Conservation (phyloP, 495 filamentous ascomycete species). For the Lophiostoma macrostomum region DNA sequence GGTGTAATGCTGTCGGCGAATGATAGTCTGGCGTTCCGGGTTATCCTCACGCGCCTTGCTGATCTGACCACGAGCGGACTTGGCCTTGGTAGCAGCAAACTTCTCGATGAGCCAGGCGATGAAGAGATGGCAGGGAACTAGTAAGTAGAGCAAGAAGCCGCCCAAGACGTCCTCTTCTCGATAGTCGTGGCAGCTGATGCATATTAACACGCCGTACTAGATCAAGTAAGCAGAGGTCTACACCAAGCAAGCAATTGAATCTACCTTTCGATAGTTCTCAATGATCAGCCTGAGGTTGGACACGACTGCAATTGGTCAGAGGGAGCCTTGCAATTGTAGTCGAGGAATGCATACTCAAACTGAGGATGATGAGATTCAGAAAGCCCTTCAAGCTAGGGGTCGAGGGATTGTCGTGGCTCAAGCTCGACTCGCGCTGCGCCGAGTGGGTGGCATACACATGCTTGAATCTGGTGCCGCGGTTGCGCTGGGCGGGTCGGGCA, state of each 20-base stretch:
- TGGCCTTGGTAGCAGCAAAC: slow-evolving; percentile 72
- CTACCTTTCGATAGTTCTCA: slow-evolving; percentile 93
- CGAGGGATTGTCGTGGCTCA: slow-evolving; percentile 73
- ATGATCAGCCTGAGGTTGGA: slow-evolving; percentile 91
- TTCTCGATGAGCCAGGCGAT: slow-evolving; percentile 85
- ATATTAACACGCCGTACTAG: slow-evolving; percentile 91
- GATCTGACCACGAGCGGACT: slow-evolving; percentile 57
- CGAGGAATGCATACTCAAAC: slow-evolving; percentile 53
- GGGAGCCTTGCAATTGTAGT: background rate
- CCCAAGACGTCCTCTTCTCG: slow-evolving; percentile 71
- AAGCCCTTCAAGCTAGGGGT: slow-evolving; percentile 89
- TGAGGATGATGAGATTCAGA: slow-evolving; percentile 92
- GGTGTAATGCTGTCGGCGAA: slow-evolving; percentile 59
- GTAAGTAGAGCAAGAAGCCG: slow-evolving; percentile 71
- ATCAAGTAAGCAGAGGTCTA: slow-evolving; percentile 6
- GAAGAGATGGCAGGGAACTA: slow-evolving; percentile 86
- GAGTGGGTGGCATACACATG: slow-evolving; percentile 87
- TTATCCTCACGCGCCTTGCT: slow-evolving; percentile 53
- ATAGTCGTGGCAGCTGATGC: slow-evolving; percentile 86
- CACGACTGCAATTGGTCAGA: slow-evolving; percentile 57
- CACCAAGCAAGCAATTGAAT: background rate
- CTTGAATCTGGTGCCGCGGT: slow-evolving; percentile 63
- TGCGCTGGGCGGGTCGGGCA: slow-evolving; percentile 9
- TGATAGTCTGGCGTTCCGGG: too few relatives aligned
- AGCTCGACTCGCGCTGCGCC: slow-evolving; percentile 64